Conservation (phyloP, 306 rosid genomes). For the Citrullus colocynthis region DNA sequence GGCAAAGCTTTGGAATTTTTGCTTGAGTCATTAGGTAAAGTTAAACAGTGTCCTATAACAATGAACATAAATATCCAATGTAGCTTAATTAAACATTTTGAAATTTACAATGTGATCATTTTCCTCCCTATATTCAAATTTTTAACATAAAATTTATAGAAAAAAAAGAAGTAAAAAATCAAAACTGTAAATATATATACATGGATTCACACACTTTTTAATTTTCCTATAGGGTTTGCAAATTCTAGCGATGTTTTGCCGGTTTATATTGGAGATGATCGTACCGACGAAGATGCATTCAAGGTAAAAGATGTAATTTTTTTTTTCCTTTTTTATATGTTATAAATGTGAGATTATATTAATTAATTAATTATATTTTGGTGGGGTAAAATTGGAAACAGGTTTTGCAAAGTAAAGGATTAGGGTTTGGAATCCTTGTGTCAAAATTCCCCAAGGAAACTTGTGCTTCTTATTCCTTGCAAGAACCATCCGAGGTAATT, state of each 20-base stretch:
- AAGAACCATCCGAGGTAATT: slow-evolving; percentile 78
- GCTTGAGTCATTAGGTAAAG: slow-evolving; percentile 55
- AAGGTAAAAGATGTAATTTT: slow-evolving; percentile 26
- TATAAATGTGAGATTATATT: neutral
- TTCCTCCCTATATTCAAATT: too few relatives aligned
- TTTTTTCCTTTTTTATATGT: too few relatives aligned
- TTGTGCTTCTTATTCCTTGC: slow-evolving; percentile 62
- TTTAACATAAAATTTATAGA: too few relatives aligned
- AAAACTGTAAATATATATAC: too few relatives aligned
- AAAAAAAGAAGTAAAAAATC: too few relatives aligned
- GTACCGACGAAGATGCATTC: slow-evolving; percentile 89
- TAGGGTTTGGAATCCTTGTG: slow-evolving; percentile 87
- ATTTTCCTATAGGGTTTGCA: slow-evolving; percentile 33
- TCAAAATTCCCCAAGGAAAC: slow-evolving; percentile 79
- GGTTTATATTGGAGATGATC: slow-evolving; percentile 84
- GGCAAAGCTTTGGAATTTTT: slow-evolving; percentile 87
- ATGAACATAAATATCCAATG: too few relatives aligned
- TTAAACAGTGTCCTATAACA: neutral
- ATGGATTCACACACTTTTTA: too few relatives aligned
- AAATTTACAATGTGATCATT: too few relatives aligned
- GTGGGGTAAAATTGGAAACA: slow-evolving; percentile 3
- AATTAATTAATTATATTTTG: neutral
- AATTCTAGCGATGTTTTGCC: slow-evolving; percentile 65
- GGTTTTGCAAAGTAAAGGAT: slow-evolving; percentile 58
- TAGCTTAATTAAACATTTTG: too few relatives aligned